Base-by-base conservation (phyloP, 2,329 filamentous ascomycete genomes). In the Bretziella fagacearum region DNA sequence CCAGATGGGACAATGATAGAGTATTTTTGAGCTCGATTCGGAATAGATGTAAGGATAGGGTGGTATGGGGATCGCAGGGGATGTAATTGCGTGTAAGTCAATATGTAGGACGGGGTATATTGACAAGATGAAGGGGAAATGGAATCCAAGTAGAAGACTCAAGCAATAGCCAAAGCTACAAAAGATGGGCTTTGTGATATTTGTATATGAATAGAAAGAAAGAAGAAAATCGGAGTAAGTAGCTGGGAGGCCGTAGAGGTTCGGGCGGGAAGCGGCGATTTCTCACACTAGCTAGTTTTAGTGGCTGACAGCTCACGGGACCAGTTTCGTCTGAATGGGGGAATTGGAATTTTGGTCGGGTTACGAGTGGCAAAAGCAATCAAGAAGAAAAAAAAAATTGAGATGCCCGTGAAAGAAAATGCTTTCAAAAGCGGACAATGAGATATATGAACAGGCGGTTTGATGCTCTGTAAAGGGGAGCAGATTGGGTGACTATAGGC, bases 21-120 rank as follows among this genome's bases (percentile, higher is more conserved):
- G 22, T 43, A 30, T 43, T 29, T 29, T 29, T 39, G 40, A 27
- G 8, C 27, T 30, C 26, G 11, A 43, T 30, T 30, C 13, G 26
- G 40, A 30, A 43, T 43, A 10, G 20, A 20, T 39, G 35, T 39
- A 39, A 39, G 35, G 35, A 39, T 39, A 39, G 35, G 35, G 40
- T 43, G 22, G 40, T 43, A 43, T 43, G 6, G 10, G 22, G 18
- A 30, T 18, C 15, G 27, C 40, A 43, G 40, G 40, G 40, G 26
- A 30, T 43, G 20, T 43, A 43, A 43, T 43, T 43, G 25, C 4
- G 40, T 43, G 20, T 43, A 43, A 43, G 26, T 22, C 10, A 39
- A 39, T 20, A 30, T 30, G n/a, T 39, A 39, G n/a, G n/a, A 32
- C 30, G 18, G 18, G 18, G n/a, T 13, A 6, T n/a, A 33, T 33